Percentiles rank a stretch among this genome's conserved stretches.
Conservation (phyloP, 345 rosid genomes). For the Camelina sativa region DNA sequence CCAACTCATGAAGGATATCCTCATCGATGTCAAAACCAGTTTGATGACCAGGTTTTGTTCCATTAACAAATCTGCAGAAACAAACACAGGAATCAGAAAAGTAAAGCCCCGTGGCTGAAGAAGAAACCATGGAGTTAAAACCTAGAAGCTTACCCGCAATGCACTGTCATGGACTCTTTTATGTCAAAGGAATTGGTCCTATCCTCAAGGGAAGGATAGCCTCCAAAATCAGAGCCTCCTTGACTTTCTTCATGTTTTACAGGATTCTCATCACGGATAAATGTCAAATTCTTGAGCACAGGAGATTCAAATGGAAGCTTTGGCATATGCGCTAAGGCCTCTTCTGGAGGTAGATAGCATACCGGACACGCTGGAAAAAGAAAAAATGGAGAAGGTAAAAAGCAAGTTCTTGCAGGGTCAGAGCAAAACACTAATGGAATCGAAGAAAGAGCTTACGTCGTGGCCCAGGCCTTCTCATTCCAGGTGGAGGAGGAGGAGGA, state of each 20-base stretch:
- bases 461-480: slow-evolving; percentile 66
- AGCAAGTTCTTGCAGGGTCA: not conserved
- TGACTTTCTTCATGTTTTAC: slow-evolving; percentile 55
- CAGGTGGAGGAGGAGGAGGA: slow-evolving; percentile 90
- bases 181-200: slow-evolving; percentile 70
- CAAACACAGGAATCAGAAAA: not conserved
- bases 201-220: slow-evolving; percentile 78
- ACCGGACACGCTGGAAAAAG: slow-evolving; percentile 76
- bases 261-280: slow-evolving; percentile 60
- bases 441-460: slow-evolving; percentile 56
- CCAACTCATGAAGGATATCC: slow-evolving; percentile 66
- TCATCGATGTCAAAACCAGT: slow-evolving; percentile 90
- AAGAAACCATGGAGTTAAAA: not conserved
- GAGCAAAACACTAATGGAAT: not conserved
- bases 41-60: slow-evolving; percentile 66
- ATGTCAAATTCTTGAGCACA: slow-evolving; percentile 63
- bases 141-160: slow-evolving; percentile 74
- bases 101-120: not conserved
- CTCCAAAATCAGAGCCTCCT: slow-evolving; percentile 90
- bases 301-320: slow-evolving; percentile 59
- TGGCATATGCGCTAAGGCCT: slow-evolving; percentile 80
- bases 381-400: not conserved
- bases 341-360: slow-evolving; percentile 74
- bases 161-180: slow-evolving; percentile 78
- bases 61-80: slow-evolving; percentile 67